A percentile compares a stretch with the other conserved stretches of the same genome.
Evolutionary conservation across 192 early-diverging fungal genomes (phyloP).

Genomic region (Allomyces macrogynus): DNA sequence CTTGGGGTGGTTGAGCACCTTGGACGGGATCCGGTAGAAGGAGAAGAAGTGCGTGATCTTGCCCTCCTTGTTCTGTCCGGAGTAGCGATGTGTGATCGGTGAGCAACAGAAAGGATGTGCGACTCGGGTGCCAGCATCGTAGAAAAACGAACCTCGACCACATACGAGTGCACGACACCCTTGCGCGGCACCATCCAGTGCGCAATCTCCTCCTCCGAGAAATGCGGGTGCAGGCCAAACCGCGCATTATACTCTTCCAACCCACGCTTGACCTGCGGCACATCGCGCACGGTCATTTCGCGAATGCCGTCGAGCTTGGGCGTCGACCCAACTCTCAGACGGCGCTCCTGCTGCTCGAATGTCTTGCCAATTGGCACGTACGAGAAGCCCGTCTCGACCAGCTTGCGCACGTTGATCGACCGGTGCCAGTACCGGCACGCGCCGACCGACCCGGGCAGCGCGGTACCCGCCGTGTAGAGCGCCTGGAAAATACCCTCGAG

Average conservation of each 20-base stretch:
- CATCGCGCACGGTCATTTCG: slow-evolving; percentile 59
- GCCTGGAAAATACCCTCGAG: slow-evolving; percentile 91
- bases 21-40: slow-evolving; percentile 88
- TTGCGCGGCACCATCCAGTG: slow-evolving; percentile 80
- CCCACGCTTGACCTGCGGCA: slow-evolving; percentile 43
- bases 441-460: slow-evolving; percentile 73
- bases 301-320: slow-evolving; percentile 42
- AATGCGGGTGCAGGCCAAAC: slow-evolving; percentile 48
- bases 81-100: background rate
- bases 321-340: slow-evolving; percentile 7
- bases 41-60: slow-evolving; percentile 74
- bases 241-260: slow-evolving; percentile 51
- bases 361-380: slow-evolving; percentile 47
- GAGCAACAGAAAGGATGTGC: background rate
- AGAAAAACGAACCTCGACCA: slow-evolving; percentile 46
- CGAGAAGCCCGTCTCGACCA: slow-evolving; percentile 88
- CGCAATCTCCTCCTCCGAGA: slow-evolving; percentile 62
- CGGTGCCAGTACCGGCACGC: slow-evolving; percentile 81
- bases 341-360: slow-evolving; percentile 16
- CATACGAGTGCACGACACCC: slow-evolving; percentile 79
- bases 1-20: slow-evolving; percentile 52
- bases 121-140: slow-evolving; percentile 1
- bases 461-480: slow-evolving; percentile 82
- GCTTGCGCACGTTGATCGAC: slow-evolving; percentile 79
- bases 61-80: slow-evolving; percentile 23